Evolutionary conservation across 2,329 filamentous ascomycete genomes (phyloP).

Genomic region (Acephala macrosclerotiorum): DNA sequence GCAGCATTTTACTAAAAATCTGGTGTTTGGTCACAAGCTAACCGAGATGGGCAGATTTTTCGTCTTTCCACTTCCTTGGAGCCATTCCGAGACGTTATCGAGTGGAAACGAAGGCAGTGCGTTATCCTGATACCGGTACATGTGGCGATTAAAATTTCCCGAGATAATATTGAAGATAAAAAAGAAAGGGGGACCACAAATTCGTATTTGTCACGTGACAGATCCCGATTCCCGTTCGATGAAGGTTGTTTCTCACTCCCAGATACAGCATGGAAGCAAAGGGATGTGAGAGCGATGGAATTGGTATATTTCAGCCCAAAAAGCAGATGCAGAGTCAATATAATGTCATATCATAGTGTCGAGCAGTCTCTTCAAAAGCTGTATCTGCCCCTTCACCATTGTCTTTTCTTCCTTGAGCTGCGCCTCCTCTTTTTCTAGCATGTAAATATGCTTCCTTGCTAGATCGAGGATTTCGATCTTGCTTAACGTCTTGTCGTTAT

Average conservation of each 20-base stretch:
- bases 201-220: background rate
- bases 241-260: no score
- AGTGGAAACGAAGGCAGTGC: background rate
- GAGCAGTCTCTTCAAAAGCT: background rate
- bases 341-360: background rate
- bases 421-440: background rate
- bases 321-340: background rate
- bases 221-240: no score
- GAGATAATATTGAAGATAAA: background rate
- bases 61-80: background rate
- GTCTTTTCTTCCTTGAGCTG: slow-evolving; percentile 7
- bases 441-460: background rate
- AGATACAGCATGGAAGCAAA: no score
- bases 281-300: no score
- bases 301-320: background rate
- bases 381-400: background rate
- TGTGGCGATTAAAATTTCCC: background rate
- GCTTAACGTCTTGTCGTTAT: background rate
- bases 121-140: background rate
- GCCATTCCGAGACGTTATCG: background rate
- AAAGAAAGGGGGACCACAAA: background rate
- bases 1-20: background rate
- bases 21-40: slow-evolving; percentile 4
- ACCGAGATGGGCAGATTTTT: background rate
- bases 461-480: slow-evolving; percentile 5